Evolutionary conservation across 2,329 filamentous ascomycete species (phyloP).

Genomic region (Aspergillus hiratsukae): DNA sequence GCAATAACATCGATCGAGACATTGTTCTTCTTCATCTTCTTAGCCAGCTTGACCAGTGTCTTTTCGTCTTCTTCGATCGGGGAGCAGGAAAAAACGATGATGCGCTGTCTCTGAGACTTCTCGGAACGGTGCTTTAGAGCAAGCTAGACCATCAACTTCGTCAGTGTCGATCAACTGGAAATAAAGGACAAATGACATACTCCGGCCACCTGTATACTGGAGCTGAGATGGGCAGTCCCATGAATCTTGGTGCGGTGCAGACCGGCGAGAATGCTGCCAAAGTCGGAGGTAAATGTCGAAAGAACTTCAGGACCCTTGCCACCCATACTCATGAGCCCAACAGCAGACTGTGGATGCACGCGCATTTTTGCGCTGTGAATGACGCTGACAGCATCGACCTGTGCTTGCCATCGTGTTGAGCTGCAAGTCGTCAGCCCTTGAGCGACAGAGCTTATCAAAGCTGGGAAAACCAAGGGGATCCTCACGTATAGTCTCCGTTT

Average conservation of each 20-base stretch:
- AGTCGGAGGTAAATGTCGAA: slow-evolving; percentile 91
- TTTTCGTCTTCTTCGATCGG: slow-evolving; percentile 87
- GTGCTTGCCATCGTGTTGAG: slow-evolving; percentile 92
- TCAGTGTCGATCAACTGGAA: slow-evolving; percentile 5
- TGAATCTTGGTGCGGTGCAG: slow-evolving; percentile 92
- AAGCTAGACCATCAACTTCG: slow-evolving; percentile 53
- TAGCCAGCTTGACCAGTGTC: slow-evolving; percentile 80
- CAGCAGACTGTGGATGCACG: slow-evolving; percentile 92
- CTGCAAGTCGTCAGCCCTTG: slow-evolving; percentile 46
- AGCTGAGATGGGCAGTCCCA: slow-evolving; percentile 81
- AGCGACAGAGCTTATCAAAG: slow-evolving; percentile 8
- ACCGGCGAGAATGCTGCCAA: slow-evolving; percentile 90
- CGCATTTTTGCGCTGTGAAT: slow-evolving; percentile 95
- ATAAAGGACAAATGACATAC: slow-evolving; percentile 52
- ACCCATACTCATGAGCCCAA: slow-evolving; percentile 98
- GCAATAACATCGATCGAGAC: slow-evolving; percentile 91
- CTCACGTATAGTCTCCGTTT: slow-evolving; percentile 80
- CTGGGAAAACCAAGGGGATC: slow-evolving; percentile 1
- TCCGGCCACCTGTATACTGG: slow-evolving; percentile 89
- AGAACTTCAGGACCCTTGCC: slow-evolving; percentile 96
- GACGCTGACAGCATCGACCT: slow-evolving; percentile 90
- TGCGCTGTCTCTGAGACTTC: slow-evolving; percentile 91
- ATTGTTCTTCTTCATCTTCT: slow-evolving; percentile 98
- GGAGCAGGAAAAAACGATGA: slow-evolving; percentile 95
- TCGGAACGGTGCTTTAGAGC: slow-evolving; percentile 97